Evolutionary conservation across 139 green algal species (phyloP).

Genomic region (Zygnema cylindricum): DNA sequence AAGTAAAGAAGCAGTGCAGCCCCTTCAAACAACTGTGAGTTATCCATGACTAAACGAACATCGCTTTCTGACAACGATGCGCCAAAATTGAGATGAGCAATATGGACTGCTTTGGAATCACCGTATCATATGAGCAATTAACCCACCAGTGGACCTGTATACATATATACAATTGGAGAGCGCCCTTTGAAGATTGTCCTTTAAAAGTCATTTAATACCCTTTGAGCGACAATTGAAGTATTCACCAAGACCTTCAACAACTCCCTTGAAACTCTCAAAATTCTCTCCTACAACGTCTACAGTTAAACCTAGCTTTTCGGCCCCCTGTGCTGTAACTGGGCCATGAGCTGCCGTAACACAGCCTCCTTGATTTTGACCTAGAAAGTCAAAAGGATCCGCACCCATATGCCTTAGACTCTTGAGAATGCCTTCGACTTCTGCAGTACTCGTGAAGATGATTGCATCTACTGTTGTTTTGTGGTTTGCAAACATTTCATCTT

Average conservation of each 20-base stretch:
- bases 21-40: too few relatives aligned
- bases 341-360: slow-evolving; percentile 41
- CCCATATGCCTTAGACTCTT: slow-evolving; percentile 30
- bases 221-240: background rate
- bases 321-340: slow-evolving; percentile 35
- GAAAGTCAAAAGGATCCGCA: slow-evolving; percentile 12
- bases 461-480: slow-evolving; percentile 14
- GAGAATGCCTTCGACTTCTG: slow-evolving; percentile 34
- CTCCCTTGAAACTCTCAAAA: slow-evolving; percentile 39
- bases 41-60: too few relatives aligned
- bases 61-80: too few relatives aligned
- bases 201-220: too few relatives aligned
- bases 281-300: slow-evolving; percentile 30
- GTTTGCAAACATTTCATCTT: background rate
- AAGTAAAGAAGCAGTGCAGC: too few relatives aligned
- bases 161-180: too few relatives aligned
- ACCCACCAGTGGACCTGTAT: too few relatives aligned
- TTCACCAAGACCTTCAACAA: slow-evolving; percentile 28
- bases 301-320: background rate
- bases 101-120: too few relatives aligned
- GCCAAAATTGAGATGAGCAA: too few relatives aligned
- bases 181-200: too few relatives aligned
- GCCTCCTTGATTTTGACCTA: slow-evolving; percentile 9
- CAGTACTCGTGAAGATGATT: slow-evolving; percentile 32
- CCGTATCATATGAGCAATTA: too few relatives aligned